Base-by-base conservation (phyloP, 2,329 filamentous ascomycete species). In the Cladosporium sp. region DNA sequence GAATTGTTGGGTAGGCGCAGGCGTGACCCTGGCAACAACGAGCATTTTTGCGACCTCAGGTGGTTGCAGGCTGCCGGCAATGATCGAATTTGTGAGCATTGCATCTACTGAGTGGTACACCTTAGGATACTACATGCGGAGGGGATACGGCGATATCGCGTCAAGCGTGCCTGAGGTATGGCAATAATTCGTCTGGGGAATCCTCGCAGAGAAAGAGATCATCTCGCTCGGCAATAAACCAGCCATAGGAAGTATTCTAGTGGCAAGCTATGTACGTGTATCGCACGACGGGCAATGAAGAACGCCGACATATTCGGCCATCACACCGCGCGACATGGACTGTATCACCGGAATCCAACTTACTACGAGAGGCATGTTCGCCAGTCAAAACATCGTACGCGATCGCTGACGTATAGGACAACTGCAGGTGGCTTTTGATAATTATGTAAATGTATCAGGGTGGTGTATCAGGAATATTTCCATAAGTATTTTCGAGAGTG, bases 81-180 rank as follows among this genome's bases (percentile, higher is more conserved):
- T n/a, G n/a, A n/a, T n/a, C n/a, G n/a, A n/a, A n/a, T n/a, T 49
- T 15, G 58, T 47, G 34, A 60, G 58, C 41, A 41, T 60, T 60
- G 49, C 58, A 34, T 60, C 58, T 26, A 60, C 41, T 49, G 58
- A 60, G 38, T 60, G 4, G 58, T 60, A 49, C 38, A 24, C 32
- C 58, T 49, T 12, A 49, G 41, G 41, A 41, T 60, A 60, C 58
- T 60, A 24, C 38, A 28, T 26, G 58, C 58, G 49, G 58, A 60
- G 58, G 49, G 38, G 58, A 49, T 34, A 60, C 28, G 58, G 58
- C 58, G 38, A 60, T 60, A 49, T 60, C 58, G 58, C 59, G 59
- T 51, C 41, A 61, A 61, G 59, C 41, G 41, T 61, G 59, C 41
- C 59, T 61, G 41, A 61, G 59, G 59, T 61, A 36, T 51, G 59